A percentile compares a stretch with the other conserved stretches of the same genome.
These are phyloP conservation scores for Trametes cinnabarina DNA, from an alignment of 768 basidiomycete species.

Conservation along the genomic window DNA sequence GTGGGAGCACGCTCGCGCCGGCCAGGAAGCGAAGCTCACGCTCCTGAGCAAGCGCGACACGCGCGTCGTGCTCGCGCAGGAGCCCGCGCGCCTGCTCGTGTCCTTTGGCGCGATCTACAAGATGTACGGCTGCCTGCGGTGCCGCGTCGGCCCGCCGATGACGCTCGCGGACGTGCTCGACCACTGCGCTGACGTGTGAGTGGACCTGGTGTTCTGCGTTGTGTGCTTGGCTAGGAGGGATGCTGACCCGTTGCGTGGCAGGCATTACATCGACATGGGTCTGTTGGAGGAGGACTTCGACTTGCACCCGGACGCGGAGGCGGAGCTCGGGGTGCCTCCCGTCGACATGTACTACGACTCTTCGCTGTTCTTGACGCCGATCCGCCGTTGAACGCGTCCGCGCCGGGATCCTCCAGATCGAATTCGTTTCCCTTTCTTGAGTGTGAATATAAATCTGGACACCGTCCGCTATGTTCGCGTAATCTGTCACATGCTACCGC, in stretches of 20 bases:
- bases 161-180: conserved; percentile 1
- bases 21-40: conserved; percentile 2
- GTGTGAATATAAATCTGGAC: too few species aligned
- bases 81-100: neutral
- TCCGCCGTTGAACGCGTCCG: neutral
- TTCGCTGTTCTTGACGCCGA: conserved; percentile 9
- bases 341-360: conserved; percentile 5
- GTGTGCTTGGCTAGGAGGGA: too few species aligned
- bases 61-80: conserved; percentile 2
- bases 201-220: neutral
- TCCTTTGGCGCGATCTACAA: neutral
- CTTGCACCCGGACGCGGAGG: conserved; percentile 1
- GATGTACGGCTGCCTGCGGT: conserved; percentile 9
- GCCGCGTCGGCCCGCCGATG: conserved; percentile 1
- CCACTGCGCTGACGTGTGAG: neutral
- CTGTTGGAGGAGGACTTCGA: neutral
- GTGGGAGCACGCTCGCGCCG: neutral
- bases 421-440: too few species aligned
- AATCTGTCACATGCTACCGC: too few species aligned
- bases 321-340: neutral
- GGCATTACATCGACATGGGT: neutral
- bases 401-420: neutral
- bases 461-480: too few species aligned
- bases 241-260: neutral
- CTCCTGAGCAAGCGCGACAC: conserved; percentile 6